phyloP scores from a whole-genome alignment of 768 basidiomycete species.

The Paxillus rubicundulus region DNA sequence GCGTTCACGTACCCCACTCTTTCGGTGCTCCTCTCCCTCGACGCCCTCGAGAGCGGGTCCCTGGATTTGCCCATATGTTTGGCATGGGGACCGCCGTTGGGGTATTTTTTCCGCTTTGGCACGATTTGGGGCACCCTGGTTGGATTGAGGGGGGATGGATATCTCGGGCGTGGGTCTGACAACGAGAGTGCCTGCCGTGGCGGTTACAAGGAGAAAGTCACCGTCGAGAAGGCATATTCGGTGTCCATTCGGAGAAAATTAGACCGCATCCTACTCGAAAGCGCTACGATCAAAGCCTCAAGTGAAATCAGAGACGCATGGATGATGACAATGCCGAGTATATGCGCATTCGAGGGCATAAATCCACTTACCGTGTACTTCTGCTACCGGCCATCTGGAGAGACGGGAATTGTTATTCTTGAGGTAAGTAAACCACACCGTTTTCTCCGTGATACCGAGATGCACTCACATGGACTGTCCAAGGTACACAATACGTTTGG shows the following conservation, averaged over 20 bases:
- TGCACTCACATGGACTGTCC: too few species aligned
- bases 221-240: not conserved
- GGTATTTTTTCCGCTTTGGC: slow-evolving; percentile 57
- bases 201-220: not conserved
- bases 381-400: slow-evolving; percentile 41
- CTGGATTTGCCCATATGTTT: slow-evolving; percentile 40
- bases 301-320: slow-evolving; percentile 49
- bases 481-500: slow-evolving; percentile 76
- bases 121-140: slow-evolving; percentile 42
- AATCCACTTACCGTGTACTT: slow-evolving; percentile 72
- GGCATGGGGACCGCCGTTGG: slow-evolving; percentile 23
- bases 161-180: slow-evolving; percentile 36
- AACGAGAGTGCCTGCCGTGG: not conserved
- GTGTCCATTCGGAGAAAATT: slow-evolving; percentile 43
- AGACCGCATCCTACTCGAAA: slow-evolving; percentile 30
- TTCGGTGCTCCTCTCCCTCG: slow-evolving; percentile 53
- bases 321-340: slow-evolving; percentile 75
- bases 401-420: slow-evolving; percentile 46
- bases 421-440: slow-evolving; percentile 42
- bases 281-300: slow-evolving; percentile 18
- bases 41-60: slow-evolving; percentile 44
- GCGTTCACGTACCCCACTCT: slow-evolving; percentile 62
- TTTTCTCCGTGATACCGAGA: not conserved
- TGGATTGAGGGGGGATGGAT: slow-evolving; percentile 45
- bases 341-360: slow-evolving; percentile 64